Base-by-base conservation (phyloP, 441 rosid genomes). In the Gossypium trilobum region DNA sequence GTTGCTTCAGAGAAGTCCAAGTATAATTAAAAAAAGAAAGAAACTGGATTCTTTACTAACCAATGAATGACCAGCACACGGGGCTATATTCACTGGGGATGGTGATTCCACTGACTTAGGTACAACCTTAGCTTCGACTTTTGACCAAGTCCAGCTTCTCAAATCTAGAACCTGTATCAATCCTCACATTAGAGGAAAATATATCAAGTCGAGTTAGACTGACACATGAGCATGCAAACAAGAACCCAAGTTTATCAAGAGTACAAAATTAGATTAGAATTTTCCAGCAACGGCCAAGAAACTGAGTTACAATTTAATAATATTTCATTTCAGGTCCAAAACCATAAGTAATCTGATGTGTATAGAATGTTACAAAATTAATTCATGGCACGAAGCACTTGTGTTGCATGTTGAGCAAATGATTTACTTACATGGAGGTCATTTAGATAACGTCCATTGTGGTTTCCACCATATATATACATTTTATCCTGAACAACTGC, bases 21-120 rank as follows among this genome's bases (percentile, higher is more conserved):
- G 16, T 62, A 55, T 33, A 33, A 33, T 31, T 33, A 5, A 33
- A 77, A 75, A 29, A 17, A 50, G 59, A 75, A 9, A 46, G 57
- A 79, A 80, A 68, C 22, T 31, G 50, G 57, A 36, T 59, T 61
- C 20, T 63, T 11, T 17, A 85, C 98, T 83, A 67, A 95, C 98
- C 98, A 93, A 80, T 19, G 97, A 89, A 85, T 91, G 99, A 78
- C 98, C 99, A 71, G 99, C 98, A 81, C 97, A 88, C 56, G 94
- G 87, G 69, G 88, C 79, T 61, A 85, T 62, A 23, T 76, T 64
- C 29, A 83, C 74, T 14, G 82, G 85, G 77, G 89, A 59, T 58
- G 81, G 80, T 7, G 86, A 81, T 74, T 91, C 97, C 39, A 73
- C 75, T 39, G 90, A 75, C 75, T 87, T 89, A 72, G 82, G 70